These are phyloP conservation scores for Aureobasidium musti DNA, from an alignment of 2,329 filamentous ascomycete species.

Conservation along the genomic window DNA sequence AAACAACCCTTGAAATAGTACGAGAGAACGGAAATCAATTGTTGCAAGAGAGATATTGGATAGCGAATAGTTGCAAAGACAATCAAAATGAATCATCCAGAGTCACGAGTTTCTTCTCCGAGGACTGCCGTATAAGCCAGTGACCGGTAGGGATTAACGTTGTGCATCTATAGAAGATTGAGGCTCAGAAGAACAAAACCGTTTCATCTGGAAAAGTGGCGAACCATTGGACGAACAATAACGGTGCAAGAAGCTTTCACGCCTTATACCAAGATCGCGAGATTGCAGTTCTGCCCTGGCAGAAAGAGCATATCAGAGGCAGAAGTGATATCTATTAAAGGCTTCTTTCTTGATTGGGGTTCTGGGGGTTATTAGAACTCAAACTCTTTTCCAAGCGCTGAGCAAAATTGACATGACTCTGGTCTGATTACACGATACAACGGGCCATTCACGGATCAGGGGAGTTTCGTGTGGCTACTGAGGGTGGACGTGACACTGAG, in stretches of 20 bases:
- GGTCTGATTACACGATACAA: no score
- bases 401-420: no score
- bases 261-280: background rate
- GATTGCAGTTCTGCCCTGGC: background rate
- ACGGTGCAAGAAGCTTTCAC: conserved; percentile 5
- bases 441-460: no score
- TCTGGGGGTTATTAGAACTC: no score
- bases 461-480: no score
- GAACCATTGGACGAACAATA: background rate
- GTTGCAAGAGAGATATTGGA: no score
- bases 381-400: no score
- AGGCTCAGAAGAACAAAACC: background rate
- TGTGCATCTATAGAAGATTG: background rate
- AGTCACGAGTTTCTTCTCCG: background rate
- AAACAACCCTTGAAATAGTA: no score
- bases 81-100: background rate
- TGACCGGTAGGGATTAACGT: background rate
- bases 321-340: background rate
- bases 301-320: no score
- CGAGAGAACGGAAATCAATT: background rate
- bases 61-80: no score
- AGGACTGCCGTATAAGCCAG: background rate
- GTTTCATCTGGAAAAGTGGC: conserved; percentile 10
- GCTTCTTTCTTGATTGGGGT: background rate
- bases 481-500: no score